Evolutionary conservation across 768 basidiomycete genomes (phyloP), one percentile per base, ranked within the genome.

Genomic region (Boletus rufocinnamomeus): DNA sequence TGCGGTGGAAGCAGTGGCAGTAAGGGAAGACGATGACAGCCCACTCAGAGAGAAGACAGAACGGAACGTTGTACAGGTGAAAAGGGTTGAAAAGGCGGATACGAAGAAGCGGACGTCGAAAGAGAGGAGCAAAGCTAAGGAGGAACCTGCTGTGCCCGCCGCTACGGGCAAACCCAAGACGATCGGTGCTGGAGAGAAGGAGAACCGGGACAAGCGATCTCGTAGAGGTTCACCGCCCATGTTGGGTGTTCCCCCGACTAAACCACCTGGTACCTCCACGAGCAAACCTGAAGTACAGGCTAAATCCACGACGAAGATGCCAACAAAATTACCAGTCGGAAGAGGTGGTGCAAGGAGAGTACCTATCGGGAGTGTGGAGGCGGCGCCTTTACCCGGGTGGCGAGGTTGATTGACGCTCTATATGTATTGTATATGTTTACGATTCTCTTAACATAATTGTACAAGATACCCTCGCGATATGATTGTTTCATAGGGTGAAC

Each of bases 331-430:
- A n/a, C 73, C 76, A 25, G 59, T 62, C 9, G 63, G 70, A 64
- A 76, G 71, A 58, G 78, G 77, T 30, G 88, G 86, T 7, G 81
- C 88, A 6, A 76, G 88, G 63, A 77, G 88, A 56, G 87, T 91
- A 27, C 84, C 80, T 6, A 74, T 88, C n/a, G 82, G 84, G 60
- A 88, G 86, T 61, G 79, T 79, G 2, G 86, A 88, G 55, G 87
- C 87, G 6, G 84, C 84, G 6, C 71, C 78, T 7, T 71, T 72
- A 13, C 82, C 79, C 35, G 76, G 77, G 1, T 80, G 85, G 80
- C 79, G 79, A 66, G 79, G 78, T 17, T 85, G 65, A 73, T 50
- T 10, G 38, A 54, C 14, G 16, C 23, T 7, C 38, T 34, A 23
- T 25, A 53, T 52, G 28, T 51, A 56, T 53, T 62, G 21, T 71